Base-by-base conservation (phyloP, 2,329 filamentous ascomycete genomes). In the Botrytis byssoidea region DNA sequence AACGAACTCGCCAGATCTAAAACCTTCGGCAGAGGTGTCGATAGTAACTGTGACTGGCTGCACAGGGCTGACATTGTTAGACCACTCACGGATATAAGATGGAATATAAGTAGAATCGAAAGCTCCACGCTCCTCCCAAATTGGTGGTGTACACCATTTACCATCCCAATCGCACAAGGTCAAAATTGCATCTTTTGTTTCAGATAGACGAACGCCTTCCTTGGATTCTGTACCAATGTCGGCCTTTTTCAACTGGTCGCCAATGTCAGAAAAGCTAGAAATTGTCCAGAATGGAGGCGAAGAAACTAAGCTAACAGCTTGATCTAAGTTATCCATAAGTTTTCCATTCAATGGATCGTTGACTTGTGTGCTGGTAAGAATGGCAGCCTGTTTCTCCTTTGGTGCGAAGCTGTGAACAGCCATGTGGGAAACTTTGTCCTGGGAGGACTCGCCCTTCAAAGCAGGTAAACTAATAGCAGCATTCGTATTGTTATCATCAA, bases 81-180 rank as follows among this genome's bases (percentile, higher is more conserved):
- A 69, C 80, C 80, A 82, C 69, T 80, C 78, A 48, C 68, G 65
- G 48, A 81, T 77, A 64, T 78, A 81, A 5, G 74, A 73, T 9
- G 76, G 71, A 22, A 80, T 74, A 64, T 76, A 80, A 35, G 69
- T 70, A 29, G 74, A 73, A 70, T 78, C 77, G 60, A 79, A 80
- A 9, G 5, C 40, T 22, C 66, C 59, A 44, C 79, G 74, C 60
- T 78, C 78, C 40, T 74, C 68, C 67, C 79, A 79, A 76, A 79
- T 80, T 46, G 79, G 76, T 60, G 78, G 77, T 57, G 77, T 77
- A 59, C 72, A 46, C 75, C 76, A 77, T 9, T 42, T 70, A 12
- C 75, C 75, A 71, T 79, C 76, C 77, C 76, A 80, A 67, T 80
- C 78, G 37, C 74, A 40, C 32, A 79, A 68, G 35, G 75, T 70